phyloP scores from a whole-genome alignment of 2,329 filamentous ascomycete species.

The Macrophomina pseudophaseolina region DNA sequence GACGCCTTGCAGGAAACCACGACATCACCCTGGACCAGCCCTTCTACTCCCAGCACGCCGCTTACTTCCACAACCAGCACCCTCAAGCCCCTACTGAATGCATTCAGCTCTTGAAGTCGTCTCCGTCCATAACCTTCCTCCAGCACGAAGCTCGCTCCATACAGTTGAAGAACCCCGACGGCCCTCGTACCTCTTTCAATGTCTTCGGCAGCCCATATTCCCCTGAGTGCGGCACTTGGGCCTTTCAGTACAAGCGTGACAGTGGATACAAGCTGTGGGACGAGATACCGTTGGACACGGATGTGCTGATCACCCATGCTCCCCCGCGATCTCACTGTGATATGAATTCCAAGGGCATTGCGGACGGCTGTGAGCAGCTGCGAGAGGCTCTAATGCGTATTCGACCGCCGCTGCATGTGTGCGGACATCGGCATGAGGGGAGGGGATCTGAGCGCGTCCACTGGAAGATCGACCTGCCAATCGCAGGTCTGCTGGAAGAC shows the following conservation, averaged over 20 bases:
- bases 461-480: slow-evolving; percentile 57
- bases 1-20: slow-evolving; percentile 66
- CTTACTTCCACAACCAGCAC: slow-evolving; percentile 61
- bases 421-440: slow-evolving; percentile 74
- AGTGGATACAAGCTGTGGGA: slow-evolving; percentile 61
- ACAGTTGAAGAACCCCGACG: slow-evolving; percentile 58
- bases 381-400: slow-evolving; percentile 63
- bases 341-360: slow-evolving; percentile 34
- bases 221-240: slow-evolving; percentile 63
- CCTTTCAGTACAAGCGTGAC: slow-evolving; percentile 65
- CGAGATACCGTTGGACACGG: slow-evolving; percentile 63
- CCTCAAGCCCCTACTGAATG: slow-evolving; percentile 62
- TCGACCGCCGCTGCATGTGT: slow-evolving; percentile 68
- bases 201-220: slow-evolving; percentile 76
- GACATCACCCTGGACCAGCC: slow-evolving; percentile 71
- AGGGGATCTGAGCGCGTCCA: slow-evolving; percentile 66
- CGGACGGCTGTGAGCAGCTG: slow-evolving; percentile 65
- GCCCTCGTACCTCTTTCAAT: slow-evolving; percentile 65
- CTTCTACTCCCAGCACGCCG: slow-evolving; percentile 63
- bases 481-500: slow-evolving; percentile 53
- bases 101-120: slow-evolving; percentile 55
- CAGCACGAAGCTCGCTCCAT: slow-evolving; percentile 62
- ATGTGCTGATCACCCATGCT: slow-evolving; percentile 74
- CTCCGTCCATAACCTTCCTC: slow-evolving; percentile 67
- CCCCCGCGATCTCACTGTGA: slow-evolving; percentile 68